Base-by-base conservation (phyloP, 192 early-diverging fungal genomes). In the Anaeromyces robustus region DNA sequence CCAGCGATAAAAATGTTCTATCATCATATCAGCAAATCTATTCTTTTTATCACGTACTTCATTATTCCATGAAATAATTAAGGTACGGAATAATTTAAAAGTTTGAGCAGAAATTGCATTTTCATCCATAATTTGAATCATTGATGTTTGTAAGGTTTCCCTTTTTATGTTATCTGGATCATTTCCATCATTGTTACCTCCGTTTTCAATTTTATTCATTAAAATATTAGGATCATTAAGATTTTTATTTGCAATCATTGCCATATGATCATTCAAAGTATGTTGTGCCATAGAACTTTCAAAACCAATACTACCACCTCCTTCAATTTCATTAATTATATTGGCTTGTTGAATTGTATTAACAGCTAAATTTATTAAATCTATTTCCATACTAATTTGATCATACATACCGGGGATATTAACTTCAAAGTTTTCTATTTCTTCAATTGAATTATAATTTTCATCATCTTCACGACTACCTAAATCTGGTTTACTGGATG, bases 1-100 rank as follows among this genome's bases (percentile, higher is more conserved):
- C 96, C 97, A 97, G 28, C 95, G 91, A 83, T 94, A 93, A 29
- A 96, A 89, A 52, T 94, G 93, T 78, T 94, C 94, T 28, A 95
- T 86, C 92, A 95, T 88, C 83, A 90, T 90, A 31, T 90, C 92
- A 16, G 92, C 90, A 77, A 85, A 83, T n/a, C 85, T 84, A 81
- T 92, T 94, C 0, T 89, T 81, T n/a, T 88, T 83, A 43, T 87
- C 87, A 29, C 87, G 83, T 13, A 92, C 84, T 78, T 96, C 92
- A 59, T 89, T 87, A 78, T 91, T 90, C 97, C 96, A 97, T 2
- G 87, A 83, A 79, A 92, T 92, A 77, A 98, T 91, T 86, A 96
- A 86, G 16, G 86, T 84, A 29, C 94, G 91, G 80, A 98, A 85
- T 30, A 96, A 86, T 28, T 87, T 86, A 86, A 98, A 95, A 0